Evolutionary conservation across 805 yeast genomes (phyloP).

Genomic region (Suhomyces sp.): DNA sequence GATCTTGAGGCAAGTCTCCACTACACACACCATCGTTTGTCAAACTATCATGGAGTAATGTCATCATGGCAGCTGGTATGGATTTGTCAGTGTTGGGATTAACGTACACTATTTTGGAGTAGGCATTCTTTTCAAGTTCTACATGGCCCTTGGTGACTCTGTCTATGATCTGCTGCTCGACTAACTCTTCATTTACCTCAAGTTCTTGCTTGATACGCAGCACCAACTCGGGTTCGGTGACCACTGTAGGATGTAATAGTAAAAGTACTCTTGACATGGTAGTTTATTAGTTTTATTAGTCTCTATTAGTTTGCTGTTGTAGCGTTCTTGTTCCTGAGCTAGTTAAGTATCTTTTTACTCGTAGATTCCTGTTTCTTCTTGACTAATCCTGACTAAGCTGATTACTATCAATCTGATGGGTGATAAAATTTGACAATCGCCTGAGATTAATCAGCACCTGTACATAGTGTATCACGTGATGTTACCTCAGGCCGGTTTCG

Average conservation of each 20-base stretch:
- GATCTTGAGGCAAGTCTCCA: slow-evolving; percentile 54
- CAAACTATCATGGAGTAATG: slow-evolving; percentile 38
- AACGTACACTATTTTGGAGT: slow-evolving; percentile 47
- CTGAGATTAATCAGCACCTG: neutral
- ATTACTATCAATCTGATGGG: neutral
- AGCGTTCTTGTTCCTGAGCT: neutral
- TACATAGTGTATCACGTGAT: neutral
- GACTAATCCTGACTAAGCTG: neutral
- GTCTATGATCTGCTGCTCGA: slow-evolving; percentile 53
- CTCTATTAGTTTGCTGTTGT: neutral
- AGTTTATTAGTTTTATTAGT: neutral
- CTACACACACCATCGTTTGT: slow-evolving; percentile 43
- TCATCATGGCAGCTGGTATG: slow-evolving; percentile 45
- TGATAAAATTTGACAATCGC: neutral
- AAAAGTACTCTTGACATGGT: slow-evolving; percentile 32
- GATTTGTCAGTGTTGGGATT: slow-evolving; percentile 52
- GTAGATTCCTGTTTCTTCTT: neutral
- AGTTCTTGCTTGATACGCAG: slow-evolving; percentile 36
- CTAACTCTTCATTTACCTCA: slow-evolving; percentile 23
- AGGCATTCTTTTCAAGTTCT: slow-evolving; percentile 32
- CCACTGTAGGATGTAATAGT: slow-evolving; percentile 65
- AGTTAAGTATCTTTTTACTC: neutral
- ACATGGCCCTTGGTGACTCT: slow-evolving; percentile 51
- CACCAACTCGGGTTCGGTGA: slow-evolving; percentile 51
- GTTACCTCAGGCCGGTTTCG: neutral